phyloP scores from a whole-genome alignment of 1,284 basidiomycete species.

The Rhodotorula sp. region DNA sequence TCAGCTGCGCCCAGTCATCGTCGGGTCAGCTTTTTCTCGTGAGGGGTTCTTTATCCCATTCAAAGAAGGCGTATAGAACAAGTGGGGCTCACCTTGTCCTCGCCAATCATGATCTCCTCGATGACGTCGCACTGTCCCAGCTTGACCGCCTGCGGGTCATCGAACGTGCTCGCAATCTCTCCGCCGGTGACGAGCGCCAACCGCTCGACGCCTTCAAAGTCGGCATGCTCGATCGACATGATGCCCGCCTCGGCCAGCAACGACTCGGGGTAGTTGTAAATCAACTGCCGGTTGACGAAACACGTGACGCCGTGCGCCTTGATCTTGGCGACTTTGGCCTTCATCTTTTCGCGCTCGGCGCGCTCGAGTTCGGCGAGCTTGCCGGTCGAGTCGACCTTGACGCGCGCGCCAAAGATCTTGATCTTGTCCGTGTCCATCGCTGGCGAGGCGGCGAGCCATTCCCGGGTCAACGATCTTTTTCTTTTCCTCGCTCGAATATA shows the following conservation, averaged over 20 bases:
- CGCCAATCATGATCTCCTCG: conserved; percentile 99
- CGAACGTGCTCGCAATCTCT: conserved; percentile 96
- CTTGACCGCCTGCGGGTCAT: conserved; percentile 87
- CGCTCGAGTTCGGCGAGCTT: conserved; percentile 97
- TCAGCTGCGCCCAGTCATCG: conserved; percentile 62
- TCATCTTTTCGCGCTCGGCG: conserved; percentile 98
- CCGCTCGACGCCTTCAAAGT: conserved; percentile 98
- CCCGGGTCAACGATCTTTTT: not conserved
- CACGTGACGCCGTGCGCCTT: conserved; percentile 93
- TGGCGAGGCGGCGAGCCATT: conserved; percentile 48
- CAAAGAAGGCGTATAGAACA: too few species aligned
- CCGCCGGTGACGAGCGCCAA: conserved; percentile 95
- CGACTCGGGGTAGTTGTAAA: conserved; percentile 99
- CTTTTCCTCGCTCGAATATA: too few species aligned
- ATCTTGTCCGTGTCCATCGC: conserved; percentile 99
- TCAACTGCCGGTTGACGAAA: conserved; percentile 97
- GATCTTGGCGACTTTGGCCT: conserved; percentile 93
- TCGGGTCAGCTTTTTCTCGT: not conserved
- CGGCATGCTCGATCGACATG: conserved; percentile 96
- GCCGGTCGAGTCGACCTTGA: conserved; percentile 92
- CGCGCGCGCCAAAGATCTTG: conserved; percentile 95
- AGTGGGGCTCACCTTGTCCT: conserved; percentile 73
- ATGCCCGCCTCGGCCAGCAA: conserved; percentile 91
- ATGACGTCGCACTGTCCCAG: conserved; percentile 92
- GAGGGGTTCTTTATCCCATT: too few species aligned